Evolutionary conservation across 1,139 yeast genomes (phyloP).

Genomic region (Geotrichum klebahnii): DNA sequence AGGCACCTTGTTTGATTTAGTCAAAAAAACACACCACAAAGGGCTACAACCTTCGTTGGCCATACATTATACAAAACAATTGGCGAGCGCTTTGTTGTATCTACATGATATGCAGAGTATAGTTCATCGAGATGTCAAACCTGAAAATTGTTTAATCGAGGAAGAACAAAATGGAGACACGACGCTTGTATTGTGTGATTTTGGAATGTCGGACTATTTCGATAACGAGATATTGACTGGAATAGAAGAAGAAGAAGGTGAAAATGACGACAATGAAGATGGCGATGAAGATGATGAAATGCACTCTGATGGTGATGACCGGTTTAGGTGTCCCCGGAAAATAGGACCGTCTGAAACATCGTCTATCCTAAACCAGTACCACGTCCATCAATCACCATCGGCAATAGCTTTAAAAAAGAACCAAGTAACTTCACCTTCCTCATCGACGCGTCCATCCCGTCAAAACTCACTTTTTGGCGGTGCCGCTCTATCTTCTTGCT

Average conservation of each 20-base stretch:
- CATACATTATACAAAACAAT: constrained; percentile 47
- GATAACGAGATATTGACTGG: too few species aligned
- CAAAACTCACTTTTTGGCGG: constrained; percentile 7
- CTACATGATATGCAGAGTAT: constrained; percentile 63
- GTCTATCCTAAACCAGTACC: constrained; percentile 29
- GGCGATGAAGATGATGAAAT: constrained; percentile 17
- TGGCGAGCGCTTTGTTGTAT: constrained; percentile 60
- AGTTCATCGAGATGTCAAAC: constrained; percentile 84
- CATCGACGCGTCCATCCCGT: constrained; percentile 11
- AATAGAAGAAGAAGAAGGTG: too few species aligned
- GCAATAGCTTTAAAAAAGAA: not conserved
- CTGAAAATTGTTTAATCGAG: constrained; percentile 75
- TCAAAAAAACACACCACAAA: constrained; percentile 44
- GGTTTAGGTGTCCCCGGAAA: constrained; percentile 22
- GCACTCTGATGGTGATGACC: constrained; percentile 36
- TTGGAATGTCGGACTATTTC: constrained; percentile 68
- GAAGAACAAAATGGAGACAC: constrained; percentile 35
- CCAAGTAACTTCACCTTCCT: too few species aligned
- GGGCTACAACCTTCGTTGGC: constrained; percentile 28
- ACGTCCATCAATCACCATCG: constrained; percentile 4
- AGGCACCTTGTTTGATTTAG: constrained; percentile 79
- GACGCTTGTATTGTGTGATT: constrained; percentile 59
- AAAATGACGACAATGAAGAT: constrained; percentile 6
- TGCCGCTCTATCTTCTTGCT: constrained; percentile 19
- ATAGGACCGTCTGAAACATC: constrained; percentile 35